These are phyloP conservation scores for Alternaria viburni DNA, from an alignment of 2,329 filamentous ascomycete species.

Conservation along the genomic window DNA sequence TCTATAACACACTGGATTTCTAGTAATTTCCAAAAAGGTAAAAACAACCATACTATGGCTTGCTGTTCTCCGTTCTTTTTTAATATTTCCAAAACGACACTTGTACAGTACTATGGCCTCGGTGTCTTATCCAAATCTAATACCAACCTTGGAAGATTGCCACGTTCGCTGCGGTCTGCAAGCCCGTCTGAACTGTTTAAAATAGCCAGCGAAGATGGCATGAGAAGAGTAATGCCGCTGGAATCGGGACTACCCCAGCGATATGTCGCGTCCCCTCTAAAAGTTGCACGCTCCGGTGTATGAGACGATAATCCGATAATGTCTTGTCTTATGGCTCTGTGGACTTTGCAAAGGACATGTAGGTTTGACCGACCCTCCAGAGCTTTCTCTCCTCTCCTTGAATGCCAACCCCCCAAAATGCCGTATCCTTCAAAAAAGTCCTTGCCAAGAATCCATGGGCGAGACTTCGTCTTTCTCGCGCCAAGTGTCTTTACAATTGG, in stretches of 20 bases:
- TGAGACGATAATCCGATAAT: background rate
- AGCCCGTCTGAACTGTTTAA: background rate
- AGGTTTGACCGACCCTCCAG: background rate
- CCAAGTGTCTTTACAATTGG: background rate
- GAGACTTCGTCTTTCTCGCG: background rate
- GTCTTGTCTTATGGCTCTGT: background rate
- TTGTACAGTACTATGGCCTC: background rate
- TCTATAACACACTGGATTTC: background rate
- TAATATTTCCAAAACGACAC: background rate
- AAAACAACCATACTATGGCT: no score
- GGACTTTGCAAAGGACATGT: fast-evolving
- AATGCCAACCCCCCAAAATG: background rate
- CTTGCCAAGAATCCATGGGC: background rate
- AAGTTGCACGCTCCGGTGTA: background rate
- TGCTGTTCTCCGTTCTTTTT: background rate
- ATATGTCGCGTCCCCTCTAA: background rate
- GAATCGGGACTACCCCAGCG: background rate
- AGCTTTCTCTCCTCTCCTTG: background rate
- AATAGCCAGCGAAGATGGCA: background rate
- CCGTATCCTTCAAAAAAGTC: background rate
- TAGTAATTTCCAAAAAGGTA: no score
- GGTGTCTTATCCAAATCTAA: background rate
- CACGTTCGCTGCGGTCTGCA: background rate
- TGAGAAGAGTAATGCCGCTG: background rate
- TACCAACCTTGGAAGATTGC: background rate